These are phyloP conservation scores for Coprinopsis marcescibilis DNA, from an alignment of 768 basidiomycete genomes.

Conservation along the genomic window DNA sequence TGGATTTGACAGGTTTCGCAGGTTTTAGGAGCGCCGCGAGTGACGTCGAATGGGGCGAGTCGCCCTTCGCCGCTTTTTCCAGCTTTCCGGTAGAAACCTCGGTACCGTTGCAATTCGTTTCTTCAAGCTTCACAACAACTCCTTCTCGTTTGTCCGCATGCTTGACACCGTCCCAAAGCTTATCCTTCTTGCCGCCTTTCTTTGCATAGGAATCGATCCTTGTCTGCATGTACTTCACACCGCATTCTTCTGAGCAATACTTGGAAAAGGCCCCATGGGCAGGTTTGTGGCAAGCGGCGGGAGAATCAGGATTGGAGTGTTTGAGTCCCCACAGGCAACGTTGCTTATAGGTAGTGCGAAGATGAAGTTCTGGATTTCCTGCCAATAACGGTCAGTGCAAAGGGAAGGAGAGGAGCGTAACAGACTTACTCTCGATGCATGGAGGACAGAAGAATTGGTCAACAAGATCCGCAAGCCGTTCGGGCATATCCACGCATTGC, in stretches of 20 bases:
- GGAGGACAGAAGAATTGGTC: slow-evolving; percentile 89
- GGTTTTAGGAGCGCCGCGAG: neutral
- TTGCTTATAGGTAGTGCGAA: slow-evolving; percentile 74
- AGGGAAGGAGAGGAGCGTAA: slow-evolving; percentile 1
- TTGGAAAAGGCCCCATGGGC: slow-evolving; percentile 81
- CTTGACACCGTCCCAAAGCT: slow-evolving; percentile 72
- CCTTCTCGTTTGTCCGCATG: slow-evolving; percentile 67
- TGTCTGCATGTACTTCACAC: slow-evolving; percentile 63
- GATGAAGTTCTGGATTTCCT: slow-evolving; percentile 56
- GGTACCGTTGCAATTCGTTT: slow-evolving; percentile 21
- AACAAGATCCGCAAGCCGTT: slow-evolving; percentile 78
- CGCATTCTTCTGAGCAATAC: slow-evolving; percentile 89
- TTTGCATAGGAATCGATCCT: slow-evolving; percentile 59
- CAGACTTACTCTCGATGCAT: slow-evolving; percentile 69
- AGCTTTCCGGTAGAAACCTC: slow-evolving; percentile 12
- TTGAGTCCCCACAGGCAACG: slow-evolving; percentile 70
- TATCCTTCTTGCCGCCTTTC: slow-evolving; percentile 55
- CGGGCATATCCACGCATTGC: slow-evolving; percentile 75
- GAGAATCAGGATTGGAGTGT: slow-evolving; percentile 54
- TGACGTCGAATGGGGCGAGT: slow-evolving; percentile 5
- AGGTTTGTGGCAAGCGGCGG: slow-evolving; percentile 72
- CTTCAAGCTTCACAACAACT: slow-evolving; percentile 45
- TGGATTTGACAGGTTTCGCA: slow-evolving; percentile 33
- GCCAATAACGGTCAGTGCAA: slow-evolving; percentile 6
- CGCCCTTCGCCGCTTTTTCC: slow-evolving; percentile 19